Base-by-base conservation (phyloP, 108 stramenopile species). In the Aurantiochytrium sp. region DNA sequence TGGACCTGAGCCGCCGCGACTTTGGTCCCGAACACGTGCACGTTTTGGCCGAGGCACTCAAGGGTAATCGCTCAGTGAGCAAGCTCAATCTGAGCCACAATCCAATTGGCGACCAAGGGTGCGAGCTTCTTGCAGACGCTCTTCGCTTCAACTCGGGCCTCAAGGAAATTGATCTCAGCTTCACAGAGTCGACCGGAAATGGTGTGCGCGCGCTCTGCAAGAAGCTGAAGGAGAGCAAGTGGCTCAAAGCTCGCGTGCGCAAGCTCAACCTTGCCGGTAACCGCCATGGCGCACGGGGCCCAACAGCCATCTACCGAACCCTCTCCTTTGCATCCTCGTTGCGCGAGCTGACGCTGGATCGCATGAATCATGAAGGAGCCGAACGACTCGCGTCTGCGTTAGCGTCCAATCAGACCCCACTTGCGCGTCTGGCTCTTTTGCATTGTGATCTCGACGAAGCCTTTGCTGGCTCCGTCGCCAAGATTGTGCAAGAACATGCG, bases 151-250 rank as follows among this genome's bases (percentile, higher is more conserved):
- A 83, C 23, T 6, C 51, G 0, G 51, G 51, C 1, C 51, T 83
- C 25, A 47, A 8, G 51, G 76, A 53, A 53, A 53, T 83, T 47
- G 49, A 53, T 16, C 51, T 83, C 43, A 83, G 51, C 49, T 6
- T 45, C 49, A 83, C 76, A 12, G 23, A 53, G 19, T 53, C 51
- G n/a, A 83, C 19, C 51, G 76, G 76, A 12, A 83, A 83, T 23
- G 76, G 76, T 2, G 51, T 53, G 45, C 76, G 76, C 25, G 49
- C 45, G 76, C 76, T 83, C 10, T 53, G 49, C 45, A 83, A 83
- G 5, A 83, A 83, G 51, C 51, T 83, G 10, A 83, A 83, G 76
- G 76, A 53, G 76, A 83, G 76, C 76, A 53, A 83, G 51, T 83
- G 51, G 45, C 76, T 53, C 45, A 83, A 83, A 23, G 51, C 76